These are phyloP conservation scores for Ailanthus altissimus DNA, from an alignment of 345 rosid genomes.

Conservation along the genomic window DNA sequence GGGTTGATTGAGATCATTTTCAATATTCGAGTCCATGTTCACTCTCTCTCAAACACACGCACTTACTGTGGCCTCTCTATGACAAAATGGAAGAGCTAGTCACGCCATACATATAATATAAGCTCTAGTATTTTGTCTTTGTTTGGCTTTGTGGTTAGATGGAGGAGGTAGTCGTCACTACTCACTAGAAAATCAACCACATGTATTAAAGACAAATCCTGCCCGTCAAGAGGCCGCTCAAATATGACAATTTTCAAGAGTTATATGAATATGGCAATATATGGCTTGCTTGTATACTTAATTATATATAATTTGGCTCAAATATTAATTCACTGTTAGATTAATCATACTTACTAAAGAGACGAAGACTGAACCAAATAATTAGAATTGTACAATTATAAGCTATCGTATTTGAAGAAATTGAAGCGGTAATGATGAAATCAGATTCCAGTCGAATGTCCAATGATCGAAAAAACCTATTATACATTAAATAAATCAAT, in stretches of 20 bases:
- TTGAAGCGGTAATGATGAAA: neutral
- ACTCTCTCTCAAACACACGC: neutral
- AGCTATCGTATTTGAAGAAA: neutral
- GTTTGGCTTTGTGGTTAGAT: neutral
- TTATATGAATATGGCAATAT: neutral
- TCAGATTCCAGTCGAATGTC: too few relatives aligned
- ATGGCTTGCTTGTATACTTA: neutral
- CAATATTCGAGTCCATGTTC: neutral
- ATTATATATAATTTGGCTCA: neutral
- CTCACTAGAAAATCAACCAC: neutral
- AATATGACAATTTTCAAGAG: neutral
- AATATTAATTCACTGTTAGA: neutral
- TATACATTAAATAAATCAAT: too few relatives aligned
- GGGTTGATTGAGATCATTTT: slow-evolving; percentile 11
- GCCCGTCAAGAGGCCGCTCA: neutral
- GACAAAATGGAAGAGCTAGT: neutral
- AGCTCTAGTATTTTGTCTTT: neutral
- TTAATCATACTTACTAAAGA: neutral
- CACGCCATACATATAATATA: neutral
- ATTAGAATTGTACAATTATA: neutral
- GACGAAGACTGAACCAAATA: neutral
- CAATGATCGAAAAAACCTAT: too few relatives aligned
- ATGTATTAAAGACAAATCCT: neutral
- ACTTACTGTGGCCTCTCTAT: neutral
- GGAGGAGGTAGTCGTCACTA: neutral